Base-by-base conservation (phyloP, 768 basidiomycete species). In the Mycena leptocephala region DNA sequence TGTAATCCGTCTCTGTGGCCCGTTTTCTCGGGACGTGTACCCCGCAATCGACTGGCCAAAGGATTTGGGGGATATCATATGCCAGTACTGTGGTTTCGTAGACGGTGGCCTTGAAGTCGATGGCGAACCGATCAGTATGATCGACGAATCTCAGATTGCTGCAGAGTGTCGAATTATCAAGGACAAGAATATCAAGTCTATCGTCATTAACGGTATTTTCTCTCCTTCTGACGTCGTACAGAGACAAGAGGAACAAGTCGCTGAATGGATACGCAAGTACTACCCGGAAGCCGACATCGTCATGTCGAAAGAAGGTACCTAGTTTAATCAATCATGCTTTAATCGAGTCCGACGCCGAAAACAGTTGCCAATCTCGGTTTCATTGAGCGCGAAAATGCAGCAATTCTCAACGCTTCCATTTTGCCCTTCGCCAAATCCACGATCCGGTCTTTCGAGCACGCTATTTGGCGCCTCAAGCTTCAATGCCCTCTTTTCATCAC, bases 331-430 rank as follows among this genome's bases (percentile, higher is more conserved):
- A 24, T 43, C 41, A 43, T 5, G 2, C n/a, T 39, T 39, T 20
- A 22, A 61, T 20, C 2, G 55, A 24, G 22, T 55, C 61, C 71
- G 30, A 72, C 59, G 51, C 16, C 33, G 59, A 37, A 11, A 37
- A 5, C 64, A 86, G 90, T 90, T 58, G 90, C 88, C 20, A 87
- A 88, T 73, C 85, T 91, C 43, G 89, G 90, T 56, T 84, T 92
- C 63, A 82, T 92, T 22, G 89, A 91, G 75, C 88, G 92, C 37
- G 92, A 93, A 80, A 92, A 93, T 65, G 92, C 92, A 0, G 80
- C 90, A 28, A 91, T 93, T 70, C 85, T 92, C 78, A 93, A 92
- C 78, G 91, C 92, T 6, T 88, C 91, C 22, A 87, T 92, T 76
- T 85, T 92, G 30, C 82, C 85, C 39, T 92, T 90, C 80, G 91